Percentiles rank a stretch among this genome's conserved stretches.
These are phyloP conservation scores for Tylopilus orsonianus DNA, from an alignment of 1,284 basidiomycete species.

Conservation along the genomic window DNA sequence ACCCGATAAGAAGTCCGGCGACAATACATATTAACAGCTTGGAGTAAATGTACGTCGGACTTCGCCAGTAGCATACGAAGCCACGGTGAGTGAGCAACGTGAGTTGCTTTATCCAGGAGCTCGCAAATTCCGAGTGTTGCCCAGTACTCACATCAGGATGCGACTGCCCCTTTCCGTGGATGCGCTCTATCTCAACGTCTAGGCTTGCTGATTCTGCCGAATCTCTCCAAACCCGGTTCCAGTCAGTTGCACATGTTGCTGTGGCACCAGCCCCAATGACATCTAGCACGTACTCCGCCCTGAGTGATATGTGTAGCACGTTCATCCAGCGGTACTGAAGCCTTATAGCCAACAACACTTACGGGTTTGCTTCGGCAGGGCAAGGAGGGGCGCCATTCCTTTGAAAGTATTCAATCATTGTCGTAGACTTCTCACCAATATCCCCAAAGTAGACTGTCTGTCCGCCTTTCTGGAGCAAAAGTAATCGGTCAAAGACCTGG, in stretches of 20 bases:
- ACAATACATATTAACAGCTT: constrained; percentile 60
- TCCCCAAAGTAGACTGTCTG: constrained; percentile 78
- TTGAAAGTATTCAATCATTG: constrained; percentile 69
- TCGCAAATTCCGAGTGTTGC: constrained; percentile 49
- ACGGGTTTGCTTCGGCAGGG: constrained; percentile 42
- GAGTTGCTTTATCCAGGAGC: constrained; percentile 48
- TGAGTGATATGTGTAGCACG: constrained; percentile 17
- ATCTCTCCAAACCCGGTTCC: constrained; percentile 44
- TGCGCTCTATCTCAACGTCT: constrained; percentile 38
- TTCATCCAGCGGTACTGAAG: neutral
- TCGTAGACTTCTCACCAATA: constrained; percentile 56
- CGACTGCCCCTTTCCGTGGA: constrained; percentile 30
- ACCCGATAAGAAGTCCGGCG: constrained; percentile 59
- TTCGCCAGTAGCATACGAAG: constrained; percentile 42
- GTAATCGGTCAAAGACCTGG: constrained; percentile 61
- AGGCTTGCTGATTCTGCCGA: constrained; percentile 37
- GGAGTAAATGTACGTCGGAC: constrained; percentile 73
- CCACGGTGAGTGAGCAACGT: constrained; percentile 40
- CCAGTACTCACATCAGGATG: constrained; percentile 9
- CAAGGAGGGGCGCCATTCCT: constrained; percentile 51
- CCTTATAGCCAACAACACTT: neutral
- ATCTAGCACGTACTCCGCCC: constrained; percentile 69
- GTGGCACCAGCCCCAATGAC: constrained; percentile 65
- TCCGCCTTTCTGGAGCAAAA: constrained; percentile 63
- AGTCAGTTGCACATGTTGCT: constrained; percentile 41